Percentiles rank a stretch among this genome's conserved stretches.
phyloP scores from a whole-genome alignment of 371 early-diverging fungal genomes.

The Funneliformis caledonium region DNA sequence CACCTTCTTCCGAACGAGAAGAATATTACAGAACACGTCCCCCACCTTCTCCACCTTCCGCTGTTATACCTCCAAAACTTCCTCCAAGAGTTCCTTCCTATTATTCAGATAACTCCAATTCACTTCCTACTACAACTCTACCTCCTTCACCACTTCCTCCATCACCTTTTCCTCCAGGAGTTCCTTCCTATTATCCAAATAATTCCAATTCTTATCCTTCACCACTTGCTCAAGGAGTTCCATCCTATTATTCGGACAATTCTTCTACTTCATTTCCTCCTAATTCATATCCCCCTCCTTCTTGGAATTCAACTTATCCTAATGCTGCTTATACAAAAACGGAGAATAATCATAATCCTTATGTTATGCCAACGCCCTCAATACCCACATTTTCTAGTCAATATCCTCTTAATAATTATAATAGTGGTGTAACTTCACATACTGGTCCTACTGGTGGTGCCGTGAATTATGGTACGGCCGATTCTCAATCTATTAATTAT shows the following conservation, averaged over 20 bases:
- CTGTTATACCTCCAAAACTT: neutral
- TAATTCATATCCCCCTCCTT: neutral
- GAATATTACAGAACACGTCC: neutral
- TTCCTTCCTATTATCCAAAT: neutral
- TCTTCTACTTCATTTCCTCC: neutral
- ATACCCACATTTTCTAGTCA: neutral
- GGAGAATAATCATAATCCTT: neutral
- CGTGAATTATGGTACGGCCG: neutral
- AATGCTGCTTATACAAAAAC: neutral
- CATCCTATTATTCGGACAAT: neutral
- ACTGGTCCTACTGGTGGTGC: neutral
- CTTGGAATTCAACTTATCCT: neutral
- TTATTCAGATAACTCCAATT: no score
- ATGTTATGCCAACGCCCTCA: neutral
- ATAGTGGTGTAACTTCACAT: neutral
- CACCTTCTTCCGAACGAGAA: neutral
- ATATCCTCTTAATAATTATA: neutral
- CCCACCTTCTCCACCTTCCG: neutral
- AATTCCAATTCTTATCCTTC: neutral
- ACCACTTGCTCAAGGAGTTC: neutral
- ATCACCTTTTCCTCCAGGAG: neutral
- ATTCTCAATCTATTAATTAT: neutral
- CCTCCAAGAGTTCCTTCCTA: neutral
- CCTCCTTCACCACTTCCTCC: no score
- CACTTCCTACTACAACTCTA: no score